A percentile compares a stretch with the other conserved stretches of the same genome.
phyloP scores from a whole-genome alignment of 768 basidiomycete species.

The Hortiboletus campestris region DNA sequence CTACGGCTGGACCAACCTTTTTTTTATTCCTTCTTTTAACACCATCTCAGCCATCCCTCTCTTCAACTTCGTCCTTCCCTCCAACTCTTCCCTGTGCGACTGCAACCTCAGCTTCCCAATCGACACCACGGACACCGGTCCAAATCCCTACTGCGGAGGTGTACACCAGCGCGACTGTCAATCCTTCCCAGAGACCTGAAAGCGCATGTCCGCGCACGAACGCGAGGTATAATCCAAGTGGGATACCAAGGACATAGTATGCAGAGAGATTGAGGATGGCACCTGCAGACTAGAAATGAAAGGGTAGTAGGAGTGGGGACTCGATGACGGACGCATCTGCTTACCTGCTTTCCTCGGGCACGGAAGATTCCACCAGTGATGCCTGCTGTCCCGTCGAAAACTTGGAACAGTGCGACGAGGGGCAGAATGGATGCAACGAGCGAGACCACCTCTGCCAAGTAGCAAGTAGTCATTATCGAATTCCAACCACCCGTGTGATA shows the following conservation, averaged over 20 bases:
- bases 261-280: slow-evolving; percentile 62
- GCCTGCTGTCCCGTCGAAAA: slow-evolving; percentile 75
- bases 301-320: background rate
- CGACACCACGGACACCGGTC: slow-evolving; percentile 48
- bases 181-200: slow-evolving; percentile 81
- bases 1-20: background rate
- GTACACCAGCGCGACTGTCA: slow-evolving; percentile 66
- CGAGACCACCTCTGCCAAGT: slow-evolving; percentile 40
- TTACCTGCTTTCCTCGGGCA: slow-evolving; percentile 74
- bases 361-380: slow-evolving; percentile 78
- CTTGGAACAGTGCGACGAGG: slow-evolving; percentile 75
- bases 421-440: slow-evolving; percentile 66
- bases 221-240: slow-evolving; percentile 75
- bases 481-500: background rate
- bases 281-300: slow-evolving; percentile 51
- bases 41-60: background rate
- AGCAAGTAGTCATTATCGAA: background rate
- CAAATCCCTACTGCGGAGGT: slow-evolving; percentile 56
- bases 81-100: slow-evolving; percentile 15
- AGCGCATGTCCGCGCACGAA: slow-evolving; percentile 60
- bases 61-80: slow-evolving; percentile 43
- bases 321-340: background rate
- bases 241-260: slow-evolving; percentile 84
- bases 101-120: slow-evolving; percentile 65
- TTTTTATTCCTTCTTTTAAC: background rate